Evolutionary conservation across 306 rosid species (phyloP), one percentile per base, ranked within the genome.

Genomic region (Urtica urens): DNA sequence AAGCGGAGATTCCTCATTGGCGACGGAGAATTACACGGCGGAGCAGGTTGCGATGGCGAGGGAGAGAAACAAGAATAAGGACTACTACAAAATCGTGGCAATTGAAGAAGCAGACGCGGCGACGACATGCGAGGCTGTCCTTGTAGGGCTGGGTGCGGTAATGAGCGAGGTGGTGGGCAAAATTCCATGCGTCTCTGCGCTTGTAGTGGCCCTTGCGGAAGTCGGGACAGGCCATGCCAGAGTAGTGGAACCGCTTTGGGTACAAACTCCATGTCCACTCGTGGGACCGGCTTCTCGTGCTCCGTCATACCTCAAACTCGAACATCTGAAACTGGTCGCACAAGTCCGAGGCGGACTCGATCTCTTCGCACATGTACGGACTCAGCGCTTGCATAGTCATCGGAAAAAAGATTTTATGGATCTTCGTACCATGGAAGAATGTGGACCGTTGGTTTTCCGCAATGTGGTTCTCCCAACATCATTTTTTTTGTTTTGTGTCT

Each of bases 201-300:
- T 71, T 82, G 27, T 95, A 92, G 41, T 52, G 85, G 0, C 99
- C 99, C 14, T 85, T 92, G 0, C 99, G 82, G 34, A 85, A 92
- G 33, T 92, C 99, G 0, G 99, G 99, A 31, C 99, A 92, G 1
- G 94, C 92, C 45, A 87, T 65, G 2, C 99, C 99, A 1, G 96
- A 85, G 21, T 92, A 92, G 60, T 85, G 93, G 4, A 40, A 92
- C 75, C 79, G 81, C 41, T 94, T 69, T 20, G 95, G 94, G 58
- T 77, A 92, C 9, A 95, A 95, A 49, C 99, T 85, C 79, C 85
- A 93, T 1, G 99, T 92, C 99, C 99, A 92, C 77, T 92, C 99
- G 29, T 92, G 99, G 1, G 99, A 92, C 49, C 94, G 67, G 0
- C 96, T 95, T n/a, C 96, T 78, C 0, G 94, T 78, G 56, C 99